phyloP scores from a whole-genome alignment of 768 basidiomycete genomes.

The Amanita exitialis region DNA sequence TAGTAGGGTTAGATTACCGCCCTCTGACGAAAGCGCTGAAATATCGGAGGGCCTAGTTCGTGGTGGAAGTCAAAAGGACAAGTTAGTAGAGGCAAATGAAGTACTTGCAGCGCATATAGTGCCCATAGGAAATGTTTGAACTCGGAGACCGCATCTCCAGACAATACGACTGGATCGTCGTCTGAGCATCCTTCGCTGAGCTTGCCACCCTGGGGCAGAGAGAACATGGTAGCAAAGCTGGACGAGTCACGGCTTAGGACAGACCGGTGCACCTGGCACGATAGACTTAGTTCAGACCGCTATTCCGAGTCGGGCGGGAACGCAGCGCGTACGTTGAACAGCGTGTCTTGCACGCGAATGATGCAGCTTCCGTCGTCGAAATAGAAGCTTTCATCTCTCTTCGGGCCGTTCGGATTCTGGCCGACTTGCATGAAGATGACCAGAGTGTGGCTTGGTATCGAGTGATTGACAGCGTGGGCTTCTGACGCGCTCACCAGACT shows the following conservation, averaged over 20 bases:
- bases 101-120: conserved; percentile 60
- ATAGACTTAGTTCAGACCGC: neutral
- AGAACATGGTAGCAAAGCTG: conserved; percentile 57
- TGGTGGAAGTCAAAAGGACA: neutral
- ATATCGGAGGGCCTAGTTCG: conserved; percentile 51
- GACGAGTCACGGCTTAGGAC: conserved; percentile 55
- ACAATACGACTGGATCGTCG: conserved; percentile 51
- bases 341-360: conserved; percentile 46
- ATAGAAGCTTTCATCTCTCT: conserved; percentile 49
- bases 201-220: conserved; percentile 47
- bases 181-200: conserved; percentile 52
- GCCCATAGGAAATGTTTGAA: conserved; percentile 71
- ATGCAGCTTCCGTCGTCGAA: conserved; percentile 62
- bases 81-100: neutral
- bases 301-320: neutral
- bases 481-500: neutral
- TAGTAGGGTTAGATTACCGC: conserved; percentile 41
- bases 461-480: neutral
- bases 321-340: conserved; percentile 51
- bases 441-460: neutral
- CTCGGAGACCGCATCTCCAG: conserved; percentile 53
- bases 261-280: conserved; percentile 43
- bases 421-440: neutral
- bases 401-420: neutral
- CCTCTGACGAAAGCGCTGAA: conserved; percentile 31